Base-by-base conservation (phyloP, 495 filamentous ascomycete species). In the Friedmanniomyces simplex region DNA sequence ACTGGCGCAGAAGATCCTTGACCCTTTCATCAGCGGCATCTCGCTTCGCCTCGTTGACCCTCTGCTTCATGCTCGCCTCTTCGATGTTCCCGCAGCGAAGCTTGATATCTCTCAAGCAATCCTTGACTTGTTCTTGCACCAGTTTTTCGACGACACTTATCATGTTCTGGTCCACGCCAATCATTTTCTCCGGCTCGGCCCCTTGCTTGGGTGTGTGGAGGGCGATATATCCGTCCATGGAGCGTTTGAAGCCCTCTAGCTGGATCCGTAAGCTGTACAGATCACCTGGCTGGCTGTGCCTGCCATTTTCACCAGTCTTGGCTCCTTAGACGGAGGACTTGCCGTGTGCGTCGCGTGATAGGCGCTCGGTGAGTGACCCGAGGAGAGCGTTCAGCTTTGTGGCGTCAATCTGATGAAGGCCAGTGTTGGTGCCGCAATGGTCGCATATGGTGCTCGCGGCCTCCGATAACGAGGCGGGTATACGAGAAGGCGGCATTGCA, bases 171-270 rank as follows among this genome's bases (percentile, higher is more conserved):
- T 18, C 30, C 50, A 52, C n/a, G 5, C 6, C 22, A 14, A 39
- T 39, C 50, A 13, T 24, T 32, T 41, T 39, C 50, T 52, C 50
- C 16, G 34, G 4, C 50, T 36, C 14, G 8, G 22, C 50, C 4
- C 12, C 16, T 13, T 47, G n/a, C 54, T 56, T 49, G 7, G 54
- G 26, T 10, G 41, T 12, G 54, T 49, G 54, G 7, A 56, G 25
- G 21, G 54, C 54, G 43, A 30, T 56, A 21, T 56, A 39, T 16
- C 36, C 30, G 42, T 56, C 43, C 54, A 56, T 47, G 13, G 41
- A 30, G 10, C 7, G 18, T 16, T 48, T 56, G 30, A 48, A 49
- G 10, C 16, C 30, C 41, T 56, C 54, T 21, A 56, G 54, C 5
- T 18, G 22, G 41, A 5, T 12, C 22, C 43, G 3, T n/a, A 56